phyloP scores from a whole-genome alignment of 148 eudicot genomes.

The Rhododendron ferrugineum region DNA sequence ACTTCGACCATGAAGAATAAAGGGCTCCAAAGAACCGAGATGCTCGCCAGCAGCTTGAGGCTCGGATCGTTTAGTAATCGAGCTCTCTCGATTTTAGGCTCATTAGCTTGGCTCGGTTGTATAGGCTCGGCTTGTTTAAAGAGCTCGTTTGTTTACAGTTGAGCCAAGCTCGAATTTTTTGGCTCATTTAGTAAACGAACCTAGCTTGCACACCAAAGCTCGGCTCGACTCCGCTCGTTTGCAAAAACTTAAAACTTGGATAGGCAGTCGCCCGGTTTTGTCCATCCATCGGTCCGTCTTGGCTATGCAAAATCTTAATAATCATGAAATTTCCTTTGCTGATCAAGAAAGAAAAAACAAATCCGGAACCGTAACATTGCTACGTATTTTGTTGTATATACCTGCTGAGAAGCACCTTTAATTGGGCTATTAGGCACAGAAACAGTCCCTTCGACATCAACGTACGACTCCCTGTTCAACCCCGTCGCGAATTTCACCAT shows the following conservation, averaged over 20 bases:
- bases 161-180: too few species aligned
- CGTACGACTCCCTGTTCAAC: conserved; percentile 57
- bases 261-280: neutral
- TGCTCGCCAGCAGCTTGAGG: neutral
- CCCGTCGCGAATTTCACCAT: conserved; percentile 71
- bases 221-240: neutral
- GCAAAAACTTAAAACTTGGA: neutral
- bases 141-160: neutral
- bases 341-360: neutral
- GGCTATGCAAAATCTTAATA: too few species aligned
- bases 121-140: neutral
- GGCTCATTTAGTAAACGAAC: too few species aligned
- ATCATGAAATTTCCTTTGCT: neutral
- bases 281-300: neutral
- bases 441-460: conserved; percentile 60
- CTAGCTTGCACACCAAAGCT: neutral
- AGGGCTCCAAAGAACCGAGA: neutral
- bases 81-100: neutral
- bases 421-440: conserved; percentile 55
- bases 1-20: neutral
- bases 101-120: too few species aligned
- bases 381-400: conserved; percentile 3
- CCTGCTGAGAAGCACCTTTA: conserved; percentile 82
- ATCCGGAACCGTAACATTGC: neutral
- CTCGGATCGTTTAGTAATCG: neutral